A percentile compares a stretch with the other conserved stretches of the same genome.
Evolutionary conservation across 2,329 filamentous ascomycete species (phyloP).

Genomic region (Penicillium nordicum): DNA sequence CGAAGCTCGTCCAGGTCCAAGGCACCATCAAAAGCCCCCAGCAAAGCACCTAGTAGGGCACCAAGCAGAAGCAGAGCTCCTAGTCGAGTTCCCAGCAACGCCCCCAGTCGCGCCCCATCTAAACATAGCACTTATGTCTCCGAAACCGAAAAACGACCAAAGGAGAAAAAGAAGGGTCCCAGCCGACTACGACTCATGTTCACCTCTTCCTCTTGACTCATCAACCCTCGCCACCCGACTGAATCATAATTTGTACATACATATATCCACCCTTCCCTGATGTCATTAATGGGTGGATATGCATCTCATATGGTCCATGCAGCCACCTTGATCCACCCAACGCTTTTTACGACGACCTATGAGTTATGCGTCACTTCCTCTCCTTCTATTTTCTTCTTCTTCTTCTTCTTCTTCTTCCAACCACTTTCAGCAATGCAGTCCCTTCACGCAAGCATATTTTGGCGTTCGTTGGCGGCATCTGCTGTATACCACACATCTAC

Average conservation of each 20-base stretch:
- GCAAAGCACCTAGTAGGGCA: conserved; percentile 14
- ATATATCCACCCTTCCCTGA: conserved; percentile 24
- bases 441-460: background rate
- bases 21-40: conserved; percentile 21
- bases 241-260: conserved; percentile 13
- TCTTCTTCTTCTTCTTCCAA: background rate
- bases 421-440: background rate
- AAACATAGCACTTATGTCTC: conserved; percentile 23
- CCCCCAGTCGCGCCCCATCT: conserved; percentile 17
- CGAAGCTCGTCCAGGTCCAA: conserved; percentile 21
- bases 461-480: background rate
- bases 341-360: background rate
- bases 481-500: background rate
- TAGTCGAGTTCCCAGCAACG: conserved; percentile 8
- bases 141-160: conserved; percentile 28
- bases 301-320: background rate
- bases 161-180: conserved; percentile 40
- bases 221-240: background rate
- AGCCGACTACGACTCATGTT: conserved; percentile 40
- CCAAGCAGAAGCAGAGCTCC: conserved; percentile 12
- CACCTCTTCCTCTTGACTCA: conserved; percentile 18
- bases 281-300: background rate
- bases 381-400: background rate
- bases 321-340: background rate
- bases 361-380: background rate